These are phyloP conservation scores for Middelhovenomyces tepae DNA, from an alignment of 805 yeast species.

Conservation along the genomic window DNA sequence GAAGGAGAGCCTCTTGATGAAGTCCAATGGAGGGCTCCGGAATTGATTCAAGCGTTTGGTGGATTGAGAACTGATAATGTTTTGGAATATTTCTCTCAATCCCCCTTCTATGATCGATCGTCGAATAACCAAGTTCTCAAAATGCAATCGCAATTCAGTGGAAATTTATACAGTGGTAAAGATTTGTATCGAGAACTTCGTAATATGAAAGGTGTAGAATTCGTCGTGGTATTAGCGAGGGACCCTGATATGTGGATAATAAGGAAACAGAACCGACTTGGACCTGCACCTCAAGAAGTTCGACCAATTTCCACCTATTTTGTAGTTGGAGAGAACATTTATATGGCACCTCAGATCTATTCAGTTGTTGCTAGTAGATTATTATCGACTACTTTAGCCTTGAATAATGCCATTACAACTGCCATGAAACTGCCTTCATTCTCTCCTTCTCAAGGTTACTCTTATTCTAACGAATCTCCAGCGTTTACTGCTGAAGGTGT, in stretches of 20 bases:
- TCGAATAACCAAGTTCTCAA: constrained; percentile 90
- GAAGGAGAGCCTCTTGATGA: constrained; percentile 61
- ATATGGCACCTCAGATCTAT: constrained; percentile 76
- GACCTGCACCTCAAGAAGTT: constrained; percentile 43
- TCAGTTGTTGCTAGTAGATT: constrained; percentile 66
- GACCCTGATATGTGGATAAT: constrained; percentile 94
- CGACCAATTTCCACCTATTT: constrained; percentile 67
- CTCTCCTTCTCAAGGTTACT: constrained; percentile 54
- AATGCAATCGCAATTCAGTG: constrained; percentile 89
- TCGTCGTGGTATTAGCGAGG: constrained; percentile 58
- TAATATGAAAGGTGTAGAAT: constrained; percentile 82
- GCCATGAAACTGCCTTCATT: constrained; percentile 44
- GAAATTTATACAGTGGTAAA: constrained; percentile 31
- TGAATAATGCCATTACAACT: constrained; percentile 39
- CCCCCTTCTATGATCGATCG: constrained; percentile 91
- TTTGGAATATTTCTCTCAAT: constrained; percentile 82
- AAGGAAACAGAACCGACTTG: constrained; percentile 63
- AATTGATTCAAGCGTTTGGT: constrained; percentile 85
- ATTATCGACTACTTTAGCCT: constrained; percentile 37
- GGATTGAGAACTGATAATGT: constrained; percentile 81
- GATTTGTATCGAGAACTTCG: constrained; percentile 48
- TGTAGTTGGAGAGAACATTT: constrained; percentile 84
- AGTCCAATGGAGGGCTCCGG: constrained; percentile 95
- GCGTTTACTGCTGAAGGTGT: constrained; percentile 10
- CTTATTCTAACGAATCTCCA: constrained; percentile 29